Conservation (phyloP, 148 eudicot species). For the Chenopodium formosanum region DNA sequence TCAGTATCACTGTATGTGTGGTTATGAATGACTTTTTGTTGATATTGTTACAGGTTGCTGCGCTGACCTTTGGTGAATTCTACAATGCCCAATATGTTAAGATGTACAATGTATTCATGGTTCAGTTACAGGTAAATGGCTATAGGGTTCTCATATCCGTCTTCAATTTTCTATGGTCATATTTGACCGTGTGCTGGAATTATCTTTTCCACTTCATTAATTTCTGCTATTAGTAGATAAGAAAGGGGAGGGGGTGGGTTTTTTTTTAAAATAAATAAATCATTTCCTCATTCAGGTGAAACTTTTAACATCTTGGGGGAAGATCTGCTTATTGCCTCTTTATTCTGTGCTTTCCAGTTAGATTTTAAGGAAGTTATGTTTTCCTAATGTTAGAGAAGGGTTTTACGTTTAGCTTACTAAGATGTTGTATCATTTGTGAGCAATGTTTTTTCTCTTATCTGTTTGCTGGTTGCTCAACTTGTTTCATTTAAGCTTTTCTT, state of each 20-base stretch:
- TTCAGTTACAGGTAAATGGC: constrained; percentile 73
- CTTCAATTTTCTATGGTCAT: neutral
- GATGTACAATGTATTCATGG: constrained; percentile 77
- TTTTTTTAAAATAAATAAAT: too few species aligned
- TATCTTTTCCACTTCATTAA: neutral
- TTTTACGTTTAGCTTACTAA: too few species aligned
- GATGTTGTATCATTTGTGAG: neutral
- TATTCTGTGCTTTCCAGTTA: neutral
- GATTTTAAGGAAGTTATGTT: neutral
- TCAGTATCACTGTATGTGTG: neutral
- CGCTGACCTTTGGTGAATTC: constrained; percentile 82
- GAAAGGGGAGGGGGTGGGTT: neutral
- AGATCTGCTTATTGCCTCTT: neutral
- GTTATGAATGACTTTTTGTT: neutral
- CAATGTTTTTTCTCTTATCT: neutral
- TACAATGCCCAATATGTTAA: constrained; percentile 77
- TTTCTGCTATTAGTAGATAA: neutral
- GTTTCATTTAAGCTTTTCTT: neutral
- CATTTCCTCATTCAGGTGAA: neutral
- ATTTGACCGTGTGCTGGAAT: neutral
- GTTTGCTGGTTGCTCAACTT: neutral
- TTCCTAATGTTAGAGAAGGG: neutral
- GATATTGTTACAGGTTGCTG: constrained; percentile 65
- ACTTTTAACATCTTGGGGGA: neutral
- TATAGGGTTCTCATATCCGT: neutral